Conservation (phyloP, 129 eudicot genomes). For the Gnaphalium uliginosum region DNA sequence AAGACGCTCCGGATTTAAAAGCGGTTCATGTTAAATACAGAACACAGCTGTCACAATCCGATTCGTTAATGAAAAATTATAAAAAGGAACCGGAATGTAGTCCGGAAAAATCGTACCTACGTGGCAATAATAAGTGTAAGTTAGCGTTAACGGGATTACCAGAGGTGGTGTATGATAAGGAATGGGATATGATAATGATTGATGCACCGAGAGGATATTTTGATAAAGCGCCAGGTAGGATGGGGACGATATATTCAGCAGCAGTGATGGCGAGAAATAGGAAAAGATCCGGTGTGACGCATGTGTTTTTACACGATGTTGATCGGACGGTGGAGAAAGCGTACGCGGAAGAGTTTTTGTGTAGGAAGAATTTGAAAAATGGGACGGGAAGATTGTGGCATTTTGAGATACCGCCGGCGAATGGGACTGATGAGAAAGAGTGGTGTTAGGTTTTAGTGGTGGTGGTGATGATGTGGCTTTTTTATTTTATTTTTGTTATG, state of each 20-base stretch:
- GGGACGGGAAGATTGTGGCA: conserved; percentile 77
- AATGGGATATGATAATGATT: conserved; percentile 91
- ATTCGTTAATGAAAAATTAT: conserved; percentile 41
- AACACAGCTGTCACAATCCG: conserved; percentile 63
- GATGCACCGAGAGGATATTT: conserved; percentile 84
- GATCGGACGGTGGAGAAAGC: conserved; percentile 79
- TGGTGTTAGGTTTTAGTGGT: conserved; percentile 43
- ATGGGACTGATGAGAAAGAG: conserved; percentile 8
- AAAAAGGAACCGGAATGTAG: conserved; percentile 53
- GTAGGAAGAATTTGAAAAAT: conserved; percentile 64
- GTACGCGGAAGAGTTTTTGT: conserved; percentile 70
- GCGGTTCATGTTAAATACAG: conserved; percentile 59
- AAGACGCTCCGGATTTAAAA: conserved; percentile 56
- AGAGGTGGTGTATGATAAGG: conserved; percentile 66
- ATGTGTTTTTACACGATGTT: conserved; percentile 87
- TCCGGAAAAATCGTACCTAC: conserved; percentile 40
- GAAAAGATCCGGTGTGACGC: conserved; percentile 74
- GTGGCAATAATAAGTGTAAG: conserved; percentile 59
- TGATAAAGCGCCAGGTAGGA: conserved; percentile 82
- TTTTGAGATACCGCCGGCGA: conserved; percentile 69
- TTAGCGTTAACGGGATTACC: conserved; percentile 62
- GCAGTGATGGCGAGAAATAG: conserved; percentile 88
- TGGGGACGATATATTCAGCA: conserved; percentile 90
- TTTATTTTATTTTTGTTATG: neutral
- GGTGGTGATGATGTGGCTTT: conserved; percentile 9